phyloP scores from a whole-genome alignment of 768 basidiomycete genomes.

The Macrocybe gigantea region DNA sequence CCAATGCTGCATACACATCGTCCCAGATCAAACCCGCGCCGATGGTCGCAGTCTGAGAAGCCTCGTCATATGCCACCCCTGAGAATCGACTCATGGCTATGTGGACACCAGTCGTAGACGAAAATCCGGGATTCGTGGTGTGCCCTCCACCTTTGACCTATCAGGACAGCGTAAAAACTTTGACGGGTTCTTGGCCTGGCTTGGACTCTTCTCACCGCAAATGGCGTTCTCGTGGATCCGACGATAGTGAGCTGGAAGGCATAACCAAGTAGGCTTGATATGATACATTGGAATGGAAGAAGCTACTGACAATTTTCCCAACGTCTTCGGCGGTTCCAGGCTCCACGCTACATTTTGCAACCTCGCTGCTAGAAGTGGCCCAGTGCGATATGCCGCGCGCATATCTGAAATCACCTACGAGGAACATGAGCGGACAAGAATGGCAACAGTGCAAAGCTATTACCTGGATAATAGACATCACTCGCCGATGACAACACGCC shows the following conservation, averaged over 20 bases:
- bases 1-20: constrained; percentile 50
- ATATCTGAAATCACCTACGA: constrained; percentile 25
- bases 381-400: constrained; percentile 41
- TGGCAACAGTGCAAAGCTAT: not conserved
- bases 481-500: constrained; percentile 35
- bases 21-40: constrained; percentile 59
- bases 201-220: constrained; percentile 33
- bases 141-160: constrained; percentile 67
- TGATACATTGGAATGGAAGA: not conserved
- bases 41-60: constrained; percentile 31
- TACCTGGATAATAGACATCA: constrained; percentile 39
- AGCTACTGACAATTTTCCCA: constrained; percentile 36
- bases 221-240: constrained; percentile 37
- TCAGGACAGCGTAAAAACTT: no score
- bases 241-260: constrained; percentile 39
- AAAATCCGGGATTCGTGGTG: constrained; percentile 47
- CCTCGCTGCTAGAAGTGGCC: constrained; percentile 42
- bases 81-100: constrained; percentile 49
- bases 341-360: constrained; percentile 49
- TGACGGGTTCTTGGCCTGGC: no score
- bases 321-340: constrained; percentile 51
- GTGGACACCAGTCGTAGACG: constrained; percentile 55
- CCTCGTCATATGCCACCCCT: constrained; percentile 33
- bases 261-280: not conserved
- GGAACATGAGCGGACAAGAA: not conserved